phyloP scores from a whole-genome alignment of 2,329 filamentous ascomycete genomes.

The Aureobasidium sp. region DNA sequence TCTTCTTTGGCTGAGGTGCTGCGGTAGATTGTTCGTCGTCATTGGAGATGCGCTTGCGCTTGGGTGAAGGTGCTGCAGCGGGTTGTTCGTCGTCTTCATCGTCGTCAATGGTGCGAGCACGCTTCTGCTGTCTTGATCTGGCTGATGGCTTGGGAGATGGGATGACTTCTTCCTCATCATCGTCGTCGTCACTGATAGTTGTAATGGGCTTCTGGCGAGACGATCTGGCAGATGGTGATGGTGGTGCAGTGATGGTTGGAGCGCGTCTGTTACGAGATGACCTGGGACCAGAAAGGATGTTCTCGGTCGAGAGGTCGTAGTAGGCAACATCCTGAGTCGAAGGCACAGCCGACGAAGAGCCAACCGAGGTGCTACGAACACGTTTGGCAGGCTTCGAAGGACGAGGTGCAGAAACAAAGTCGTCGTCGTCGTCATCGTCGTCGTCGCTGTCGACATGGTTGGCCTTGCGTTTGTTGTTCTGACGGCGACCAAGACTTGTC shows the following conservation, averaged over 20 bases:
- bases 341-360: not conserved
- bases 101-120: not conserved
- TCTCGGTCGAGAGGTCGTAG: not conserved
- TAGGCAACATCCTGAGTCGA: constrained; percentile 3
- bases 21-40: not conserved
- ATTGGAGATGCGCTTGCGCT: not conserved
- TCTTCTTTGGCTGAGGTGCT: not conserved
- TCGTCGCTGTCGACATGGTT: not conserved
- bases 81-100: not conserved
- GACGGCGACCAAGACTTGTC: not conserved
- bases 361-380: not conserved
- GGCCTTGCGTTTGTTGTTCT: not conserved
- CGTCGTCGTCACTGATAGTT: not conserved
- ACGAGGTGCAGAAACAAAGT: not conserved
- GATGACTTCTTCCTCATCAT: not conserved
- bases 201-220: not conserved
- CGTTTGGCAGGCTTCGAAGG: not conserved
- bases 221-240: not conserved
- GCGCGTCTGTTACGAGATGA: not conserved
- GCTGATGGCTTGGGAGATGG: not conserved
- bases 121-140: not conserved
- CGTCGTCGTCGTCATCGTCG: not conserved
- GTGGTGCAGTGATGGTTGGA: not conserved
- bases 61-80: not conserved
- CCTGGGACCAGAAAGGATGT: not conserved